These are phyloP conservation scores for Polyporus arcularius DNA, from an alignment of 768 basidiomycete genomes.

Conservation along the genomic window DNA sequence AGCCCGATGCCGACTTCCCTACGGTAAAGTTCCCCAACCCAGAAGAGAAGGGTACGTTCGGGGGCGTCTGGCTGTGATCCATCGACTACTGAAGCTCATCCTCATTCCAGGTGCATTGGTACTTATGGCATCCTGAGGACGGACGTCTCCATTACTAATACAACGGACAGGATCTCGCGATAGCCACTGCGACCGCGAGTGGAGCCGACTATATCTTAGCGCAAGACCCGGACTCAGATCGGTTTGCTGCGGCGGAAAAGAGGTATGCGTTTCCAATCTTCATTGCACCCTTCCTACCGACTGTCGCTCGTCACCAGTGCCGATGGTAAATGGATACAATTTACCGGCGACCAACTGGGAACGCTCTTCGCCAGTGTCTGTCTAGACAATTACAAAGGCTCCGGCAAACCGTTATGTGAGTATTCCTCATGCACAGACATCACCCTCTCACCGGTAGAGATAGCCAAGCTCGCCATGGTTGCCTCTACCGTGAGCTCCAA, in stretches of 20 bases:
- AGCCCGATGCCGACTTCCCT: constrained; percentile 83
- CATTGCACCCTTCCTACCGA: not conserved
- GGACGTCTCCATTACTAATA: not conserved
- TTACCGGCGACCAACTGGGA: constrained; percentile 88
- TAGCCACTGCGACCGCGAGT: constrained; percentile 56
- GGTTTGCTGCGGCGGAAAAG: constrained; percentile 78
- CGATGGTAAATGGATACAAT: constrained; percentile 64
- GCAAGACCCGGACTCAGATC: constrained; percentile 88
- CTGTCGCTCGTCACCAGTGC: constrained; percentile 28
- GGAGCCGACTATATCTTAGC: constrained; percentile 72
- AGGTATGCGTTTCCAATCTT: constrained; percentile 37
- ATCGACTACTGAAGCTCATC: not conserved
- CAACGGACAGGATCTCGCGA: constrained; percentile 61
- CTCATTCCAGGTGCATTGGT: constrained; percentile 26
- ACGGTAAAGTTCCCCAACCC: constrained; percentile 88
- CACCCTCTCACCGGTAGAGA: constrained; percentile 9
- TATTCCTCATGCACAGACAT: constrained; percentile 21
- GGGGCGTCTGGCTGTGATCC: not conserved
- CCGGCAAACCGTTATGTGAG: constrained; percentile 46
- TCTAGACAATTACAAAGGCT: constrained; percentile 45
- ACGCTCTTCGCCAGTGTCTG: constrained; percentile 50
- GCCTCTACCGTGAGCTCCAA: constrained; percentile 91
- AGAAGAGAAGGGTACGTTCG: constrained; percentile 76
- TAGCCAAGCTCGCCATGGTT: constrained; percentile 76
- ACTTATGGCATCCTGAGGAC: not conserved